Percentiles rank a stretch among this genome's conserved stretches.
These are phyloP conservation scores for Pugionium dolabratum DNA, from an alignment of 345 rosid species.

Conservation along the genomic window DNA sequence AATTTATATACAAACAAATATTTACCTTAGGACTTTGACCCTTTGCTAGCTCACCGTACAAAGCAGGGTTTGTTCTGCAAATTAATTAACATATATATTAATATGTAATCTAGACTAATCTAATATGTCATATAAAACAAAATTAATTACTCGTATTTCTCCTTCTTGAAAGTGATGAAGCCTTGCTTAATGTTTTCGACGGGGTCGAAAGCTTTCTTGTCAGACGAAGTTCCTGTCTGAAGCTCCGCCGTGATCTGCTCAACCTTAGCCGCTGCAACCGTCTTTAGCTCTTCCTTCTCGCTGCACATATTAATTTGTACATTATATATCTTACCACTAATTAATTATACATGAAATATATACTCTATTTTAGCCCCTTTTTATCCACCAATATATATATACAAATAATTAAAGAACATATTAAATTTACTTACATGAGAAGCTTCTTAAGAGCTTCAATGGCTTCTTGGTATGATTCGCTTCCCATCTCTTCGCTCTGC, in stretches of 20 bases:
- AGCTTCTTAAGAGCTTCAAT: conserved; percentile 87
- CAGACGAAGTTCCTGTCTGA: conserved; percentile 47
- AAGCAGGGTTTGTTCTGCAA: conserved; percentile 69
- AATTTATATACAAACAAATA: not conserved
- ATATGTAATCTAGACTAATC: conserved; percentile 6
- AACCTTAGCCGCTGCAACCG: conserved; percentile 72
- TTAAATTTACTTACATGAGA: conserved; percentile 49
- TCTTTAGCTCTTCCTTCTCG: conserved; percentile 77
- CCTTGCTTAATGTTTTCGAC: conserved; percentile 74
- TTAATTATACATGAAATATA: not conserved
- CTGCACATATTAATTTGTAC: conserved; percentile 37
- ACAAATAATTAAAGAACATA: too few relatives aligned
- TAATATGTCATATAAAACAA: not conserved
- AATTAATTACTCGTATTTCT: conserved; percentile 73
- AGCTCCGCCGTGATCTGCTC: conserved; percentile 75
- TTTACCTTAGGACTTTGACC: conserved; percentile 92
- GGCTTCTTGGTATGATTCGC: conserved; percentile 75
- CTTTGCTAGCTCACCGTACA: conserved; percentile 73
- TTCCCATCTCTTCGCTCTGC: conserved; percentile 83
- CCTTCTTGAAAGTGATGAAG: conserved; percentile 79
- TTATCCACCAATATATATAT: not conserved
- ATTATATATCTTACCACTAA: not conserved
- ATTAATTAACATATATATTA: not conserved
- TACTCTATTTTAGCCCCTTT: not conserved
- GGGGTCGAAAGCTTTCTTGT: conserved; percentile 48